Base-by-base conservation (phyloP, 1,284 basidiomycete genomes). In the Puccinia novopanici region DNA sequence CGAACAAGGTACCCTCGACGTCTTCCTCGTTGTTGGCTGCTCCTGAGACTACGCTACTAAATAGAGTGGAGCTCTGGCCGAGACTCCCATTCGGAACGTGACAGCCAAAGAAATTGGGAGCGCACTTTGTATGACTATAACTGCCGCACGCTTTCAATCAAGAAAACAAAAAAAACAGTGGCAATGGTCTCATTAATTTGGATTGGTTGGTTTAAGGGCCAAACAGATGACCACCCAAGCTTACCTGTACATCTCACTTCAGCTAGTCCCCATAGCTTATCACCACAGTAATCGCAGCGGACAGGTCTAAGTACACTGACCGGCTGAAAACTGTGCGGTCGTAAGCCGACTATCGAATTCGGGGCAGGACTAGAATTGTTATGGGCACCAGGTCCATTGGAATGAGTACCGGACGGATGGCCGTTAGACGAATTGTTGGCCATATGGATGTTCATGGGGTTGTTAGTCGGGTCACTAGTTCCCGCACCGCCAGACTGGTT, bases 261-360 rank as follows among this genome's bases (percentile, higher is more conserved):
- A 76, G 95, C 93, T 54, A 95, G 91, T 6, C 96, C 96, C 95
- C 95, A 99, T 91, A 99, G 91, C 88, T 98, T 99, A 85, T 98
- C 97, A 55, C 92, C 91, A 85, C 96, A 99, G 80, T 96, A 91
- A 84, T 98, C 95, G 85, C 96, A 99, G 65, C 93, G 89, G 22
- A 93, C 91, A 80, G 97, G 93, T 48, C 95, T 90, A 82, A 99
- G 88, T 30, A 95, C 90, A 84, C 91, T 96, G 84, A 94, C 88
- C 82, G 93, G 93, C 85, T 95, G 92, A 88, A 98, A 98, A 81
- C 89, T 89, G 86, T 99, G 96, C 82, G 92, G 84, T 52, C 86
- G 83, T 19, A 83, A 83, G 5, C 81, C 24, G 82, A 61, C 65
- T 22, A 57, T 68, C 55, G 63, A 65, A 37, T 27, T 59, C 17